A percentile compares a stretch with the other conserved stretches of the same genome.
These are phyloP conservation scores for Blastomyces parvus DNA, from an alignment of 2,329 filamentous ascomycete species.

Conservation along the genomic window DNA sequence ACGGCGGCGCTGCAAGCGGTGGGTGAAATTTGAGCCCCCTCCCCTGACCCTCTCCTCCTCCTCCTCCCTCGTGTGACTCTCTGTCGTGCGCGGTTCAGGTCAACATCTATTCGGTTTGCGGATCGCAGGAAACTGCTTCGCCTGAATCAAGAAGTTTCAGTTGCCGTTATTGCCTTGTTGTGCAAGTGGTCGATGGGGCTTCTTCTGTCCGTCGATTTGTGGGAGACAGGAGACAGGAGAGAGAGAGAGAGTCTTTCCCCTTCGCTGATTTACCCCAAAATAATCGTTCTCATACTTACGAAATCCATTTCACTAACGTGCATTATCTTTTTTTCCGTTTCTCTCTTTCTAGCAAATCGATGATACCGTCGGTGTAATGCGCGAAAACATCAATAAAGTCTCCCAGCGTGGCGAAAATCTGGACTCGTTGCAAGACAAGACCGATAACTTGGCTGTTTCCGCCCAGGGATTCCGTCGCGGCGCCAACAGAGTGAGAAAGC, in stretches of 20 bases:
- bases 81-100: neutral
- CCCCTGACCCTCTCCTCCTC: neutral
- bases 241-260: neutral
- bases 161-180: neutral
- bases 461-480: slow-evolving; percentile 93
- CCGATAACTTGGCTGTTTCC: slow-evolving; percentile 79
- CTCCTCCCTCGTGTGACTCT: neutral
- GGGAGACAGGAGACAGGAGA: neutral
- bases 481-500: slow-evolving; percentile 89
- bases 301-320: neutral
- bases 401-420: slow-evolving; percentile 84
- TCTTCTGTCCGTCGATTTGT: neutral
- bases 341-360: slow-evolving; percentile 71
- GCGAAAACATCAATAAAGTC: slow-evolving; percentile 94
- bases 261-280: neutral
- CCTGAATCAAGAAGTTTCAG: neutral
- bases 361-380: slow-evolving; percentile 89
- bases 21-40: slow-evolving; percentile 43
- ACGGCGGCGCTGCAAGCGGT: slow-evolving; percentile 75
- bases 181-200: neutral
- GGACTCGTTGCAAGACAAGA: slow-evolving; percentile 86
- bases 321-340: neutral
- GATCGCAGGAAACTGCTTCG: neutral
- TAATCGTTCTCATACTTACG: neutral
- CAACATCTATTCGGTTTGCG: neutral